Evolutionary conservation across 2,329 filamentous ascomycete species (phyloP).

Genomic region (Stemphylium lycopersici): DNA sequence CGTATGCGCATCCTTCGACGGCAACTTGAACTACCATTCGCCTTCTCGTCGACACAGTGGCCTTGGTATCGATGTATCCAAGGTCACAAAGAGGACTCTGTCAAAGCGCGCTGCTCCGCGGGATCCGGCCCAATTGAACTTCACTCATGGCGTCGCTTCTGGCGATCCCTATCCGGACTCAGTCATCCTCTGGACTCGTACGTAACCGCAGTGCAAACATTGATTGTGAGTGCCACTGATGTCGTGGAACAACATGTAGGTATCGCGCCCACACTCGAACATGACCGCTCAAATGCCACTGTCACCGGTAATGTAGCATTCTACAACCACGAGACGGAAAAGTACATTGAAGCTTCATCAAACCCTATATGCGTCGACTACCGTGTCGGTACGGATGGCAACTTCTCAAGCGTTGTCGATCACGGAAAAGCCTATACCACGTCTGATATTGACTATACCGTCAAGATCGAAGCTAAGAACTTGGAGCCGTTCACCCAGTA

Average conservation of each 20-base stretch:
- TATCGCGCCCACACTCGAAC: constrained; percentile 47
- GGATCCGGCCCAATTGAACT: constrained; percentile 46
- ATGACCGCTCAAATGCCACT: constrained; percentile 54
- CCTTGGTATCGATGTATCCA: constrained; percentile 67
- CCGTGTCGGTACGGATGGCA: constrained; percentile 60
- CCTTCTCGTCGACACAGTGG: constrained; percentile 67
- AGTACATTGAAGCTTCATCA: constrained; percentile 60
- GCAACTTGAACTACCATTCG: constrained; percentile 69
- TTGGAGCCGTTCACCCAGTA: constrained; percentile 69
- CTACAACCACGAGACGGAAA: constrained; percentile 60
- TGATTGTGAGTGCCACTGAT: too few relatives aligned
- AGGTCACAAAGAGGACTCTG: constrained; percentile 61
- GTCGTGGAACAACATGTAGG: too few relatives aligned
- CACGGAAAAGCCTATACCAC: constrained; percentile 70
- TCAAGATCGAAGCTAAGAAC: constrained; percentile 72
- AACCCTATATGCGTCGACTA: constrained; percentile 72
- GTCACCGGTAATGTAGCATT: constrained; percentile 62
- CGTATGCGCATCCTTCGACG: constrained; percentile 29
- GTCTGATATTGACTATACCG: constrained; percentile 76
- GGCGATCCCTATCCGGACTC: constrained; percentile 54
- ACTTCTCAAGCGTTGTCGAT: constrained; percentile 57
- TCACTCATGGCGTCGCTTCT: constrained; percentile 55
- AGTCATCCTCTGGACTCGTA: constrained; percentile 45
- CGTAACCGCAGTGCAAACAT: too few relatives aligned
- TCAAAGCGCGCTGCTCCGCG: constrained; percentile 35